A percentile compares a stretch with the other conserved stretches of the same genome.
These are phyloP conservation scores for Podaxis sp. DNA, from an alignment of 768 basidiomycete genomes.

Conservation along the genomic window DNA sequence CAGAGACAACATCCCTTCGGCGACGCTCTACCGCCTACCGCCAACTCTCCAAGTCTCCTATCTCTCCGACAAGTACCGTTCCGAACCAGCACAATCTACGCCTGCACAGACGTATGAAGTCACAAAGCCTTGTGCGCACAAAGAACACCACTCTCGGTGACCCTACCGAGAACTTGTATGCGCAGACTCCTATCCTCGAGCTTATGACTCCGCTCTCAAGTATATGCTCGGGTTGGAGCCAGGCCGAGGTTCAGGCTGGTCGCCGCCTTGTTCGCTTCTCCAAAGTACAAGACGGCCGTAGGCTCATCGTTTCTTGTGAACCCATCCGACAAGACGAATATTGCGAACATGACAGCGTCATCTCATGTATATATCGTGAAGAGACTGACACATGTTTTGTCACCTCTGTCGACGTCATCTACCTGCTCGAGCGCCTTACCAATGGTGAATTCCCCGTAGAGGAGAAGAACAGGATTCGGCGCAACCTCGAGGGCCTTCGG, in stretches of 20 bases:
- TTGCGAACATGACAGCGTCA: conserved; percentile 71
- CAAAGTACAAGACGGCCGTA: conserved; percentile 74
- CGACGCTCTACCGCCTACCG: conserved; percentile 35
- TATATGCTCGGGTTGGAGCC: conserved; percentile 59
- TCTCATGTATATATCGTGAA: conserved; percentile 92
- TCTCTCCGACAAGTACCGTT: conserved; percentile 41
- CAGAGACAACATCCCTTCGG: conserved; percentile 32
- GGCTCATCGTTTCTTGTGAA: conserved; percentile 78
- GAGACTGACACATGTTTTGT: conserved; percentile 78
- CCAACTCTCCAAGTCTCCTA: conserved; percentile 32
- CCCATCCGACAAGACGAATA: conserved; percentile 75
- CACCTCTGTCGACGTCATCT: conserved; percentile 96
- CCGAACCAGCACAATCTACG: conserved; percentile 33
- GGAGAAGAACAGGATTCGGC: conserved; percentile 94
- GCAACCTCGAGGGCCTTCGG: conserved; percentile 90
- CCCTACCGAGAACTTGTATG: conserved; percentile 41
- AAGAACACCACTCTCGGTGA: conserved; percentile 31
- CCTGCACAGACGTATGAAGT: conserved; percentile 43
- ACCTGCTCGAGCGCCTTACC: conserved; percentile 76
- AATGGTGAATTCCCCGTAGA: conserved; percentile 87
- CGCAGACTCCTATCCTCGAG: conserved; percentile 59
- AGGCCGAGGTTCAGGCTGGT: conserved; percentile 63
- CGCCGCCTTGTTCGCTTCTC: conserved; percentile 88
- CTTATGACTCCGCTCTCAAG: conserved; percentile 55
- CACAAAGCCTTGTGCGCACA: conserved; percentile 43